A percentile compares a stretch with the other conserved stretches of the same genome.
phyloP scores from a whole-genome alignment of 352 stramenopile species.

The Pythium oligandrum region DNA sequence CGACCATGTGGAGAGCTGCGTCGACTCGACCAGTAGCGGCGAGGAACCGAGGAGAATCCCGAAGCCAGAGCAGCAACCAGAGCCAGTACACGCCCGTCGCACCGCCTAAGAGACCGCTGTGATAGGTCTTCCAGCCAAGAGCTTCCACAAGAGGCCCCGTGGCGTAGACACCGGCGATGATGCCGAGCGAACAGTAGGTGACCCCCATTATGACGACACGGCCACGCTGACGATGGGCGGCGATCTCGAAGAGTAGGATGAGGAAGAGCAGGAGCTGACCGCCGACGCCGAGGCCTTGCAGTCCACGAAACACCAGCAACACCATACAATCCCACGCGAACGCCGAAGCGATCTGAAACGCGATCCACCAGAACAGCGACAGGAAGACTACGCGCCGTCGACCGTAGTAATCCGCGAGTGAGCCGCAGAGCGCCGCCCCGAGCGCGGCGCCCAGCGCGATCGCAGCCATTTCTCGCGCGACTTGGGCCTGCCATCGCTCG shows the following conservation, averaged over 20 bases:
- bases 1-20: constrained; percentile 46
- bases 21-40: constrained; percentile 50
- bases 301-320: neutral
- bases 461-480: neutral
- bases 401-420: neutral
- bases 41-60: constrained; percentile 70
- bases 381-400: neutral
- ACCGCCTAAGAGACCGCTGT: constrained; percentile 23
- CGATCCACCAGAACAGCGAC: neutral
- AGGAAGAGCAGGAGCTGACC: constrained; percentile 46
- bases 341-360: neutral
- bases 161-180: constrained; percentile 33
- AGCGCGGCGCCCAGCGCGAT: neutral
- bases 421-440: neutral
- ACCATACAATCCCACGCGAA: neutral
- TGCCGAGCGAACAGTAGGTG: constrained; percentile 33
- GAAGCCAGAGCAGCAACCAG: constrained; percentile 24
- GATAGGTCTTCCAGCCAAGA: neutral
- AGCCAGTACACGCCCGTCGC: constrained; percentile 21
- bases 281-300: constrained; percentile 45
- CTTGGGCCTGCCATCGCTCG: too few relatives aligned
- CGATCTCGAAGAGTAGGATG: constrained; percentile 54
- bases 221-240: constrained; percentile 51
- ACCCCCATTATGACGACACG: constrained; percentile 48
- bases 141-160: constrained; percentile 17